Percentiles rank a stretch among this genome's conserved stretches.
These are phyloP conservation scores for Colletotrichum higginsianum DNA, from an alignment of 2,329 filamentous ascomycete genomes.

Conservation along the genomic window DNA sequence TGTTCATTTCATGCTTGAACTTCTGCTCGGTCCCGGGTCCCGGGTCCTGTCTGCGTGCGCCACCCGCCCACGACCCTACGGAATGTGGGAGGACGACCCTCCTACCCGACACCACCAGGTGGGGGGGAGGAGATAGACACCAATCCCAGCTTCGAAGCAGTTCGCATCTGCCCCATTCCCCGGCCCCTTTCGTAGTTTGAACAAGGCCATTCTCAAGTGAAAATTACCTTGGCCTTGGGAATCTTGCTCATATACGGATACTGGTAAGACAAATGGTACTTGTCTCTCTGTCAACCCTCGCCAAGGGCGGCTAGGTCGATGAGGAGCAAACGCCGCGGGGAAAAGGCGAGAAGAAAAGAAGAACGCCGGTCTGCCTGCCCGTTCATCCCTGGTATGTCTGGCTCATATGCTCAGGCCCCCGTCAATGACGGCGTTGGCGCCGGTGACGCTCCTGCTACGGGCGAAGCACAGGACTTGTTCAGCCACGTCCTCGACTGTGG, in stretches of 20 bases:
- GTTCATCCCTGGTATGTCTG: not conserved
- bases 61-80: slow-evolving; percentile 3
- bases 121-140: slow-evolving; percentile 13
- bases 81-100: slow-evolving; percentile 33
- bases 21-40: not conserved
- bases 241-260: not conserved
- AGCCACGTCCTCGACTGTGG: slow-evolving; percentile 67
- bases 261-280: not conserved
- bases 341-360: not conserved
- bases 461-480: slow-evolving; percentile 67
- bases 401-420: slow-evolving; percentile 39
- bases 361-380: not conserved
- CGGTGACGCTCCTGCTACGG: slow-evolving; percentile 64
- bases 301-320: not conserved
- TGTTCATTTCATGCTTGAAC: not conserved
- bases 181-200: slow-evolving; percentile 15
- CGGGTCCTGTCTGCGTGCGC: slow-evolving; percentile 1
- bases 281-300: no score
- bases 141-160: not conserved
- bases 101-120: slow-evolving; percentile 19
- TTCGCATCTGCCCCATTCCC: slow-evolving; percentile 26
- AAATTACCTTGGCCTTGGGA: slow-evolving; percentile 16
- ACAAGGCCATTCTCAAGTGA: not conserved
- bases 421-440: slow-evolving; percentile 67
- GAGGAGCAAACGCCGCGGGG: not conserved